A percentile compares a stretch with the other conserved stretches of the same genome.
Evolutionary conservation across 257 asterid species (phyloP).

Genomic region (Solanum dulcamara): DNA sequence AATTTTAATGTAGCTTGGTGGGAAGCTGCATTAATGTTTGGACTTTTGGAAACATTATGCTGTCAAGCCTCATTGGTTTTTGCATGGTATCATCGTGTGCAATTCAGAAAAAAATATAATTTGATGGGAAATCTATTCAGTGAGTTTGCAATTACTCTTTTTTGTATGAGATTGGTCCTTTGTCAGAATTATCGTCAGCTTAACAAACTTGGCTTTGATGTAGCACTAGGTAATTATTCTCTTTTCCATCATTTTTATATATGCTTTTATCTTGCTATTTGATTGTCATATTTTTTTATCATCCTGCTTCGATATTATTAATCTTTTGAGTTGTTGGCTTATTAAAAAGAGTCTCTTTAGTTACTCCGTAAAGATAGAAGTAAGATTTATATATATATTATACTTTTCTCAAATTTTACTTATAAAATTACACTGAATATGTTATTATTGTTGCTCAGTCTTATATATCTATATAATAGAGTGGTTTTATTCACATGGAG

Average conservation of each 20-base stretch:
- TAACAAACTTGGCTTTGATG: constrained; percentile 3
- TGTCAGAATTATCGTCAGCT: constrained; percentile 17
- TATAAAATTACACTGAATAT: not conserved
- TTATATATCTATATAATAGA: not conserved
- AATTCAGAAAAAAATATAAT: constrained; percentile 6
- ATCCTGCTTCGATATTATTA: not conserved
- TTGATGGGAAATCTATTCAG: constrained; percentile 1
- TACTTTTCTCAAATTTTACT: not conserved
- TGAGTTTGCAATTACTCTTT: constrained; percentile 2
- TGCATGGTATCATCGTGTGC: constrained; percentile 7
- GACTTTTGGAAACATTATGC: not conserved
- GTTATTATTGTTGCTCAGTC: not conserved
- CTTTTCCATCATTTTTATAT: not conserved
- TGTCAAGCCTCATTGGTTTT: not conserved
- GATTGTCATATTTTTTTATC: not conserved
- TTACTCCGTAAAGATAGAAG: no score
- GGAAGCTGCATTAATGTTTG: constrained; percentile 5
- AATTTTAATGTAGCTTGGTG: constrained; percentile 7
- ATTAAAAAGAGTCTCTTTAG: no score
- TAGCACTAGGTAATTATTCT: constrained; percentile 4
- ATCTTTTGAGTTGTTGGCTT: not conserved
- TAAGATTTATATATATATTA: no score
- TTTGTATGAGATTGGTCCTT: constrained; percentile 6
- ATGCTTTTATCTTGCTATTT: not conserved
- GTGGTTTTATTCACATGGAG: not conserved